A percentile compares a stretch with the other conserved stretches of the same genome.
These are phyloP conservation scores for Volvox africanus DNA, from an alignment of 139 green algal genomes.

Conservation along the genomic window DNA sequence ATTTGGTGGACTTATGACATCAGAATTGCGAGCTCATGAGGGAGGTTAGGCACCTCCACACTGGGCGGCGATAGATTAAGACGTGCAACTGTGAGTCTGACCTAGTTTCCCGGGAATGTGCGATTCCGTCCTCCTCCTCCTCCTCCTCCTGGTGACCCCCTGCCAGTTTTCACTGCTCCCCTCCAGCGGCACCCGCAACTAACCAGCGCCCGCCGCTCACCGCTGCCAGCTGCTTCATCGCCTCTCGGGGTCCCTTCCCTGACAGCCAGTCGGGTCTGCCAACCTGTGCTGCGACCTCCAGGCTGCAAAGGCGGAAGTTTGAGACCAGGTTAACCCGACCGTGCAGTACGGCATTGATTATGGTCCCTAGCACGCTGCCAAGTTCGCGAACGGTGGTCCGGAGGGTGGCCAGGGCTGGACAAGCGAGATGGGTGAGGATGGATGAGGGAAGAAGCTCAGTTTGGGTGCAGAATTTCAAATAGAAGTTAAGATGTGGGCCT, in stretches of 20 bases:
- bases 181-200: neutral
- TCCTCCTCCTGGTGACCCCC: neutral
- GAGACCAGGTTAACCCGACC: neutral
- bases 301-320: neutral
- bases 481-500: too few relatives aligned
- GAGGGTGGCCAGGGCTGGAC: constrained; percentile 23
- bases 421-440: neutral
- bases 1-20: too few relatives aligned
- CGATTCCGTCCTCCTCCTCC: neutral
- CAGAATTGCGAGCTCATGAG: too few relatives aligned
- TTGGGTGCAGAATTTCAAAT: neutral
- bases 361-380: neutral
- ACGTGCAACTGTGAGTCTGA: too few relatives aligned
- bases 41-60: too few relatives aligned
- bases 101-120: too few relatives aligned
- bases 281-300: constrained; percentile 19
- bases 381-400: constrained; percentile 26
- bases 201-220: constrained; percentile 22
- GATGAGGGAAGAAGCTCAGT: neutral
- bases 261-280: constrained; percentile 47
- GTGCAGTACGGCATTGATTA: neutral
- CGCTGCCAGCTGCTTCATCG: constrained; percentile 25
- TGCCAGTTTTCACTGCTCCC: neutral
- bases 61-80: too few relatives aligned
- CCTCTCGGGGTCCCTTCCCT: neutral